Evolutionary conservation across 2,329 filamentous ascomycete species (phyloP).

Genomic region (Penicillium brasilianum): DNA sequence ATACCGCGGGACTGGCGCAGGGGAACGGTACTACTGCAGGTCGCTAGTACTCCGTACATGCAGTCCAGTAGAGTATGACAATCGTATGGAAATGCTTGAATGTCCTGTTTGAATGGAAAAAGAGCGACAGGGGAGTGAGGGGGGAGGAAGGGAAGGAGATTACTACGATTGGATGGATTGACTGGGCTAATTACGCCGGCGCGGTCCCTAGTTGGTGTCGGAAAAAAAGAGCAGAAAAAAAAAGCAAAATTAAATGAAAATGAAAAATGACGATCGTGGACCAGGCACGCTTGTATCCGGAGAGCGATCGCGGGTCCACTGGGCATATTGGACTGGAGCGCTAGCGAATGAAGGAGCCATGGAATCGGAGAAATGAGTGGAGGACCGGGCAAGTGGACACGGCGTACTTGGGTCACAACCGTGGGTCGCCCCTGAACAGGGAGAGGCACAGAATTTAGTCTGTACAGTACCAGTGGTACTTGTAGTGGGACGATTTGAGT

Average conservation of each 20-base stretch:
- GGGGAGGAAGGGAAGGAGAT: neutral
- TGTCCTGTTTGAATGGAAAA: conserved; percentile 3
- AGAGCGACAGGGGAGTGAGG: conserved; percentile 10
- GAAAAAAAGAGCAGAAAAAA: neutral
- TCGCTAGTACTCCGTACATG: neutral
- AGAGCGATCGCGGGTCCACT: conserved; percentile 17
- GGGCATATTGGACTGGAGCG: conserved; percentile 5
- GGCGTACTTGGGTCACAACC: neutral
- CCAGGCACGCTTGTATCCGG: conserved; percentile 3
- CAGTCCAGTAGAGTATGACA: neutral
- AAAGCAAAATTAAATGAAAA: neutral
- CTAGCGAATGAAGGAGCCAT: conserved; percentile 22
- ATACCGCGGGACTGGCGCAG: neutral
- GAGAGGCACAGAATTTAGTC: too few relatives aligned
- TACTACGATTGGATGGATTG: neutral
- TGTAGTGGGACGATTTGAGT: too few relatives aligned
- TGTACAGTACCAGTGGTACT: too few relatives aligned
- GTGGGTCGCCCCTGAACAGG: conserved; percentile 1
- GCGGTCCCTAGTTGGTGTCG: neutral
- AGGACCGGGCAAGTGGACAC: neutral
- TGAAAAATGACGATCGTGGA: conserved; percentile 18
- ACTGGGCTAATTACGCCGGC: neutral
- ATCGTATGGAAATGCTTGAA: neutral
- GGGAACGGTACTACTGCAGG: neutral
- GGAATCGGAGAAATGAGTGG: conserved; percentile 10